phyloP scores from a whole-genome alignment of 257 asterid species.

The Capsicum pubescens region DNA sequence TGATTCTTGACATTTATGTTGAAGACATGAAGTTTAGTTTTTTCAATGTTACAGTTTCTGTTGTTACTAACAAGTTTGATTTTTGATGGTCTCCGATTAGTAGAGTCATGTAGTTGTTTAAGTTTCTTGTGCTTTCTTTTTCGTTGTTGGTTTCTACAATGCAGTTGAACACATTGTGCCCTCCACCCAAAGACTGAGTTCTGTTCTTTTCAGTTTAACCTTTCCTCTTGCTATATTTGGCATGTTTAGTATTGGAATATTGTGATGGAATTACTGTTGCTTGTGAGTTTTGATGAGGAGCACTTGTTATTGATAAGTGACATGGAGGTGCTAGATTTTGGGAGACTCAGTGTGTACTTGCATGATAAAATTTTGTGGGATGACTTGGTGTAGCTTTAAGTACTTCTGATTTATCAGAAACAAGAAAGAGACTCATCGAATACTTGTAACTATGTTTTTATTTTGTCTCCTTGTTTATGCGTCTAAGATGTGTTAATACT shows the following conservation, averaged over 20 bases:
- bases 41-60: not conserved
- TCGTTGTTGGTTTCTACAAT: not conserved
- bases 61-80: not conserved
- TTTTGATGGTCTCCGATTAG: not conserved
- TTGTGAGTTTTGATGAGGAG: not conserved
- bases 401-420: conserved; percentile 9
- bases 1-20: not conserved
- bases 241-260: not conserved
- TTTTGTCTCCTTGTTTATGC: not conserved
- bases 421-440: conserved; percentile 16
- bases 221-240: not conserved
- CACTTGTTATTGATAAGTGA: not conserved
- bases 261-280: not conserved
- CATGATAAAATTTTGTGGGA: not conserved
- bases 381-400: not conserved
- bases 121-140: not conserved
- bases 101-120: not conserved
- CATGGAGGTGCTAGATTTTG: not conserved
- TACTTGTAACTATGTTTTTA: not conserved
- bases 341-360: not conserved
- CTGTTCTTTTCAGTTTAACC: conserved; percentile 14
- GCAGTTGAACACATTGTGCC: not conserved
- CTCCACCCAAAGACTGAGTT: not conserved
- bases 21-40: not conserved
- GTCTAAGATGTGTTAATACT: not conserved